Base-by-base conservation (phyloP, 2,329 filamentous ascomycete genomes). In the Diaporthe sp. region DNA sequence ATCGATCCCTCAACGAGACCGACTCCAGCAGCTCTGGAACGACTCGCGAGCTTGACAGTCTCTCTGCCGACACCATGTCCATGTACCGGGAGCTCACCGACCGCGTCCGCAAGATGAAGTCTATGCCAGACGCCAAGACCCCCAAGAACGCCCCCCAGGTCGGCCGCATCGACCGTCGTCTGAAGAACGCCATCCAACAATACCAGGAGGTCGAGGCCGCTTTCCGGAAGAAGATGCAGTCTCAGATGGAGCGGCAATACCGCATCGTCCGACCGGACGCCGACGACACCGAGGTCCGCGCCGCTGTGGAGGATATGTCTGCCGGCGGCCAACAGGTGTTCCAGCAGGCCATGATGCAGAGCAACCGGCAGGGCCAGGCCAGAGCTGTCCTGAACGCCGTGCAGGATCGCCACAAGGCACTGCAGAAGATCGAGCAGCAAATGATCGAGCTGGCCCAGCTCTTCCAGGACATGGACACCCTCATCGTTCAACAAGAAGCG, bases 391-490 rank as follows among this genome's bases (percentile, higher is more conserved):
- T 98, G 74, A 91, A 90, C 79, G 95, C 95, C 78, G 95, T 98
- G 49, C 91, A 94, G 83, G 92, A 94, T 81, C 94, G 97, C 79
- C 95, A 98, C 83, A 92, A 92, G 71, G 95, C 94, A 57, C 94
- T 99, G 79, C 91, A 95, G 85, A 96, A 97, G 89, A 98, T 98
- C 81, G 95, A 98, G 87, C 89, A 91, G 82, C 94, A 97, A 82
- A 94, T 98, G 90, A 92, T 94, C 15, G 94, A 98, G 85, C 88
- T 99, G 74, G 92, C 94, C 8, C 92, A 97, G 84, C 88, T 98
- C 73, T 98, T 98, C 91, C 91, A 95, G 82, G 94, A 98, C 79
- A 93, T 98, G 86, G 94, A 98, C 79, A 92, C 92, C 44, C 88
- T 98, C 68, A 93, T 98, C 76, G 89, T 95, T 49, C 92, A 98